phyloP scores from a whole-genome alignment of 2,329 filamentous ascomycete species.

The Sporothrix inflata region DNA sequence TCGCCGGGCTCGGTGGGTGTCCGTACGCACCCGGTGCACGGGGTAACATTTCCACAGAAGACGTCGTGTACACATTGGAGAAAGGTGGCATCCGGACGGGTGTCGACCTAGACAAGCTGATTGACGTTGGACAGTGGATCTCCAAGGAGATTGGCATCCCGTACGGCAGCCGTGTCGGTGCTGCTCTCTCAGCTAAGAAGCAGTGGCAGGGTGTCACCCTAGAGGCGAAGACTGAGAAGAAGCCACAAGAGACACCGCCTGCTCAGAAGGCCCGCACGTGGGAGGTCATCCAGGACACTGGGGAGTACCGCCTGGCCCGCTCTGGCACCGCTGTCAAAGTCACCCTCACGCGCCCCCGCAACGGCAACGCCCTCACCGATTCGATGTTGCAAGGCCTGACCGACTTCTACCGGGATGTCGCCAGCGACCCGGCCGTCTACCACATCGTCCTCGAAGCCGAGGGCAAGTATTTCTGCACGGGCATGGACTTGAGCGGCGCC shows the following conservation, averaged over 20 bases:
- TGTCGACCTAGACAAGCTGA: constrained; percentile 67
- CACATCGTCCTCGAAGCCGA: constrained; percentile 41
- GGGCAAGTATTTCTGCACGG: constrained; percentile 45
- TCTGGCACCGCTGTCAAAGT: constrained; percentile 14
- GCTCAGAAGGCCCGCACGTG: neutral
- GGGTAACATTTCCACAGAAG: constrained; percentile 83
- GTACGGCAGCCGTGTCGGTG: constrained; percentile 68
- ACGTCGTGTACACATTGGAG: constrained; percentile 77
- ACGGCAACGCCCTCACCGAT: constrained; percentile 23
- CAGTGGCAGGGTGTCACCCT: neutral
- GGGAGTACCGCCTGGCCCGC: constrained; percentile 1
- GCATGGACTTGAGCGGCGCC: constrained; percentile 39
- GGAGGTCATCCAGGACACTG: neutral
- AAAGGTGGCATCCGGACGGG: constrained; percentile 75
- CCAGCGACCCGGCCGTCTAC: constrained; percentile 37
- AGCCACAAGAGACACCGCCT: neutral
- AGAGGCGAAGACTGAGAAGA: neutral
- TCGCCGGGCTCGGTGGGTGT: constrained; percentile 80
- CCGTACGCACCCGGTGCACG: constrained; percentile 85
- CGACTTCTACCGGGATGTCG: neutral
- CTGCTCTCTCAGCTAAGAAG: neutral
- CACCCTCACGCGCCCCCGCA: neutral
- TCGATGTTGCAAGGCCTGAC: neutral
- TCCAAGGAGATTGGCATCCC: constrained; percentile 62
- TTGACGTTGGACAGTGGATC: constrained; percentile 74